Base-by-base conservation (phyloP, 2,329 filamentous ascomycete species). In the Blastomyces silverae region DNA sequence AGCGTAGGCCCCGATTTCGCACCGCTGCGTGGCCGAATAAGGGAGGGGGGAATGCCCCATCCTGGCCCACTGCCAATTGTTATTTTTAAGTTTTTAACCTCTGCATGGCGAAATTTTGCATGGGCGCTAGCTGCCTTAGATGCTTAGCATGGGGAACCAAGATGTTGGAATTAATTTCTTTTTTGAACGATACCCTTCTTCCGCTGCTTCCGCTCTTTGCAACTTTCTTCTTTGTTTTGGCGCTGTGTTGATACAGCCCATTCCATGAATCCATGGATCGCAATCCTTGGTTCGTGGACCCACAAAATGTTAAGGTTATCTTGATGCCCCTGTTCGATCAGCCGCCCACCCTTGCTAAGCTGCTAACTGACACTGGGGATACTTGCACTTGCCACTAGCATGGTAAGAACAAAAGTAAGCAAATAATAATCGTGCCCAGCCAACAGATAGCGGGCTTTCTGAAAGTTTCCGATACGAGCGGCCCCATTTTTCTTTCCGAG, bases 291-390 rank as follows among this genome's bases (percentile, higher is more conserved):
- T 61, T 50, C 44, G 6, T n/a, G 11, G 59, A 50, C 44, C 59
- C 59, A 50, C 25, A 50, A n/a, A 34, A 31, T 31, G 44, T 61
- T 61, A 61, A 61, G 59, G 59, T 61, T 61, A 61, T 61, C 44
- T 61, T 61, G 59, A 61, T 42, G 25, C 59, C 59, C 59, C 42
- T 61, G 59, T 61, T 61, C 59, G 59, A 61, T 61, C 57, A n/a
- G 57, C 57, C 39, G 57, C 57, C n/a, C 57, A 44, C 37, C 53
- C 53, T 56, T 56, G 53, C 31, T 56, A 7, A 15, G 34, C 34
- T 37, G 52, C 46, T 50, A 22, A 22, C 22, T 52, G 28, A 56
- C 20, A 37, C 20, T 22, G 55, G 8, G 22, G 55, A 58, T 25
- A 42, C 37, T 7, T 42, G n/a, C 34, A 3, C 56, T 58, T 42